A percentile compares a stretch with the other conserved stretches of the same genome.
Evolutionary conservation across 1,284 basidiomycete genomes (phyloP).

Genomic region (Ustilago loliicola): DNA sequence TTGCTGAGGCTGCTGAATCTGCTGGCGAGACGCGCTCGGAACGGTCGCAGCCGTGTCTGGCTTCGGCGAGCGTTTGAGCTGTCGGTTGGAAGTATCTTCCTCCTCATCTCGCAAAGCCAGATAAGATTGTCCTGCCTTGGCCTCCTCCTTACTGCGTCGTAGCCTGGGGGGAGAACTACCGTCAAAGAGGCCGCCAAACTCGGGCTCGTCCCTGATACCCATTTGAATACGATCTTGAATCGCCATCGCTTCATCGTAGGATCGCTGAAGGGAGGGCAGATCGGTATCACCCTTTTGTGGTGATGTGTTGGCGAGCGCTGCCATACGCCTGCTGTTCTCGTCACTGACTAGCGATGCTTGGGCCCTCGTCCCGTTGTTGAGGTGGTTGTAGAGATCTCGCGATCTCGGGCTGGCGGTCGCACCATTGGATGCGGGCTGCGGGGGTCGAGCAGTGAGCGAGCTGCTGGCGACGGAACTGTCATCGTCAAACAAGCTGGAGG

Average conservation of each 20-base stretch:
- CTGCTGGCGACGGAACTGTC: conserved; percentile 6
- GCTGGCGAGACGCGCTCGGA: neutral
- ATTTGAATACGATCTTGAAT: conserved; percentile 21
- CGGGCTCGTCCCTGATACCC: conserved; percentile 16
- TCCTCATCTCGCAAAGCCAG: conserved; percentile 44
- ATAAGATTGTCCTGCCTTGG: conserved; percentile 15
- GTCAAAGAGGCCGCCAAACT: conserved; percentile 27
- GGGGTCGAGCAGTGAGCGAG: neutral
- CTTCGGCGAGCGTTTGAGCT: conserved; percentile 1
- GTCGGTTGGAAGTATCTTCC: conserved; percentile 11
- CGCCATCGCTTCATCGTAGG: conserved; percentile 34
- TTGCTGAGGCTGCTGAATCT: neutral
- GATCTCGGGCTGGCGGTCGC: neutral
- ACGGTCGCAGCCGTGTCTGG: neutral
- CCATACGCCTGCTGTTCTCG: conserved; percentile 15
- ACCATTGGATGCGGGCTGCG: neutral
- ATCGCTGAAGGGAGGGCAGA: conserved; percentile 23
- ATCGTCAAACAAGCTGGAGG: conserved; percentile 38
- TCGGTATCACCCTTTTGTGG: conserved; percentile 12
- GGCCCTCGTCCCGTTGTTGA: neutral
- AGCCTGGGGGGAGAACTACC: conserved; percentile 5
- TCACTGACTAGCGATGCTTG: neutral
- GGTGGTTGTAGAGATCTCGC: neutral
- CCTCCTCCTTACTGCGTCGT: conserved; percentile 1
- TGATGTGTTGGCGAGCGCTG: conserved; percentile 7